Evolutionary conservation across 768 basidiomycete genomes (phyloP).

Genomic region (Sistotremastrum niveocremeum): DNA sequence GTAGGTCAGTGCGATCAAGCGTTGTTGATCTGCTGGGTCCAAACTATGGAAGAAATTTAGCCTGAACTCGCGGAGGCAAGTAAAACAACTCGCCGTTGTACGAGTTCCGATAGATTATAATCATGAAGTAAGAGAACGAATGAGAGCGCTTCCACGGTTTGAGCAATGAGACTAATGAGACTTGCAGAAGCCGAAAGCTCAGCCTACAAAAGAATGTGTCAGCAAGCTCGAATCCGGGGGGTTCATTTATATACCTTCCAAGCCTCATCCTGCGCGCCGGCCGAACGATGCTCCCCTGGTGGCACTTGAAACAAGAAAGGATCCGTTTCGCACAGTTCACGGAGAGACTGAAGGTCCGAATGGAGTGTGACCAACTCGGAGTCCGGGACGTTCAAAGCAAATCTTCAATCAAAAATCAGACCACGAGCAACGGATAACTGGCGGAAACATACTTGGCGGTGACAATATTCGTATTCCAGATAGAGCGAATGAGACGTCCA

Average conservation of each 20-base stretch:
- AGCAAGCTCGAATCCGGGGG: constrained; percentile 1
- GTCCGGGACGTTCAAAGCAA: constrained; percentile 53
- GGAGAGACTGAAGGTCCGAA: constrained; percentile 64
- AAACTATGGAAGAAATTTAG: constrained; percentile 33
- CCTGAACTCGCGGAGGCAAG: not conserved
- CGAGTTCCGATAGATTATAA: constrained; percentile 75
- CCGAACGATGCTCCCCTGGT: constrained; percentile 51
- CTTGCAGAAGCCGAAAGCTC: constrained; percentile 77
- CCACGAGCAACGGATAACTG: not conserved
- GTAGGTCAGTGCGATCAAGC: constrained; percentile 61
- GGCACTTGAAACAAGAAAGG: constrained; percentile 75
- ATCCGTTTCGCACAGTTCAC: constrained; percentile 67
- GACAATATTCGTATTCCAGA: constrained; percentile 80
- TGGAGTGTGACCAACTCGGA: constrained; percentile 53
- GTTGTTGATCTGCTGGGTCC: constrained; percentile 54
- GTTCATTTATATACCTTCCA: constrained; percentile 48
- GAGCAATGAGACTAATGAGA: constrained; percentile 56
- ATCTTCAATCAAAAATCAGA: constrained; percentile 10
- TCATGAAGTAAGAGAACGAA: constrained; percentile 88
- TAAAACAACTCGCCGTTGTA: constrained; percentile 47
- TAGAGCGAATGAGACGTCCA: constrained; percentile 67
- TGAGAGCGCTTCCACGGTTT: constrained; percentile 88
- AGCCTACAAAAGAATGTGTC: constrained; percentile 30
- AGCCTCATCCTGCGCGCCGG: constrained; percentile 58
- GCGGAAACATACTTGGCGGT: constrained; percentile 34